These are phyloP conservation scores for Arabidopsis lyrata DNA, from an alignment of 441 rosid genomes.

Conservation along the genomic window DNA sequence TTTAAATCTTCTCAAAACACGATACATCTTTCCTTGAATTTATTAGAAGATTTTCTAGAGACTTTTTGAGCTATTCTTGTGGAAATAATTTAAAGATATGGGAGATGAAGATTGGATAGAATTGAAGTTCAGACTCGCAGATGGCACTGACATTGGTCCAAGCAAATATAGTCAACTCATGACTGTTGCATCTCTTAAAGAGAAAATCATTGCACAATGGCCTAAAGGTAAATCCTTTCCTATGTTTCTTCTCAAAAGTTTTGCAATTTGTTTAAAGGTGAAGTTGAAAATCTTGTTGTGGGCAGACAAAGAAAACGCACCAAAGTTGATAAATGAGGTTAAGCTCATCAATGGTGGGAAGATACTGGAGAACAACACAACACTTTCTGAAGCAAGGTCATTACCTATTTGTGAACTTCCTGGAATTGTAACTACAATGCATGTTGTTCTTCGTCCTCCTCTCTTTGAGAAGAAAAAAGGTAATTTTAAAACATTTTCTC, in stretches of 20 bases:
- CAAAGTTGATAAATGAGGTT: constrained; percentile 61
- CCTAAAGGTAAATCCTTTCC: constrained; percentile 54
- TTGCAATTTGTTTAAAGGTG: background rate
- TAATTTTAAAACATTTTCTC: constrained; percentile 14
- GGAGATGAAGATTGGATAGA: constrained; percentile 63
- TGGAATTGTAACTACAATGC: constrained; percentile 79
- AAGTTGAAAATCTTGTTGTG: no score
- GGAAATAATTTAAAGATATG: constrained; percentile 48
- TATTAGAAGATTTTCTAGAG: background rate
- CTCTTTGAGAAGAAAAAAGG: constrained; percentile 54
- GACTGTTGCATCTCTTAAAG: constrained; percentile 71
- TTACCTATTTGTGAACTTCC: constrained; percentile 59
- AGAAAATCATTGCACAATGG: constrained; percentile 71
- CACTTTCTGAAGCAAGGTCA: constrained; percentile 62
- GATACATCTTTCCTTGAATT: no score
- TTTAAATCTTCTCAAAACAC: no score
- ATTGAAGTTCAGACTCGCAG: constrained; percentile 71
- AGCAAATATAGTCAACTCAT: constrained; percentile 60
- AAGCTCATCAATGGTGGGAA: constrained; percentile 84
- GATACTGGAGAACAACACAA: constrained; percentile 71
- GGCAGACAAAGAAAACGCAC: constrained; percentile 62
- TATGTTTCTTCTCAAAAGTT: background rate
- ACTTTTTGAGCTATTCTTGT: background rate
- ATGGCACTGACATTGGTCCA: constrained; percentile 83
- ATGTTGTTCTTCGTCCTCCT: constrained; percentile 74